Base-by-base conservation (phyloP, 2,329 filamentous ascomycete genomes). In the Alternaria sp. region DNA sequence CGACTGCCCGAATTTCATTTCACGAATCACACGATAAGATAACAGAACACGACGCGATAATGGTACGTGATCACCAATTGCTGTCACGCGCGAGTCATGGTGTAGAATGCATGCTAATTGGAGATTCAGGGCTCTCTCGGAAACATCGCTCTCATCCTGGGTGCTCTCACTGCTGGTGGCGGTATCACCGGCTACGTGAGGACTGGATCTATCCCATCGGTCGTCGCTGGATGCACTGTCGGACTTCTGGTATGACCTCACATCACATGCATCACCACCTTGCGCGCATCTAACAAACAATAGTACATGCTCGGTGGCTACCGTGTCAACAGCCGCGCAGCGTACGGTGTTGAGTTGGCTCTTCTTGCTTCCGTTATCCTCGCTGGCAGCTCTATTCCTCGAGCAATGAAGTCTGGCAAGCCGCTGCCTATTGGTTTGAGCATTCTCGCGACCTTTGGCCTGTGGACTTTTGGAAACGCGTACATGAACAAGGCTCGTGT, bases 291-390 rank as follows among this genome's bases (percentile, higher is more conserved):
- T 63, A 26, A 47, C 14, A 41, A 18, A 21, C 41, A 25, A 61
- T 58, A 84, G 79, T 91, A 99, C 81, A 89, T 89, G 23, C 84
- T 97, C 46, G 93, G 93, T 67, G 94, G 91, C 68, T 90, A 92
- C 76, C 92, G 94, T 63, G 89, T 97, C 67, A 89, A 91, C 73
- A 90, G 89, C 72, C 84, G 87, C 65, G 87, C 93, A 78, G 79
- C 92, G 4, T 97, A 96, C 79, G 96, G 95, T 66, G 83, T 96
- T 71, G 96, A 98, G 82, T 84, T 97, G 46, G 92, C 91, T n/a
- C 86, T 99, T 10, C 85, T 97, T 46, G 96, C 96, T 5, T 97
- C 93, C 1, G 75, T 93, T n/a, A 83, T 98, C 25, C 87, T 99
- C 37, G 95, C 87, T 3, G 94, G 93, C 20, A 92, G 92, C 45